Base-by-base conservation (phyloP, 2,329 filamentous ascomycete genomes). In the Penicillium sp. region DNA sequence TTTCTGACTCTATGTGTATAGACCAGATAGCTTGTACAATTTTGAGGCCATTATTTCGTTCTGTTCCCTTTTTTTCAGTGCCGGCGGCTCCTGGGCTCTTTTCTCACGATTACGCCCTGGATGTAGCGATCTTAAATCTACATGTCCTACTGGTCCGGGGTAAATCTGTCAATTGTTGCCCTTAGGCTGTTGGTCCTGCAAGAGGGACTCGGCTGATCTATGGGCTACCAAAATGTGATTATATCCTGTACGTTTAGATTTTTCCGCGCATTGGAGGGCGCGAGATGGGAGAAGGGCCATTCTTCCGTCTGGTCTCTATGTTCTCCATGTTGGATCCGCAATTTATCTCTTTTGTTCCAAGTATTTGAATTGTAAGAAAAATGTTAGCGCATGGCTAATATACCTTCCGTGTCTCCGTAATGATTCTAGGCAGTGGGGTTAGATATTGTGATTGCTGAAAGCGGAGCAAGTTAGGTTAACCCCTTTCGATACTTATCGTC, bases 21-120 rank as follows among this genome's bases (percentile, higher is more conserved):
- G 69, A 73, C 68, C 70, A 73, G 69, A 69, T 73, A 73, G 70
- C 68, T 71, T 73, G 70, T 73, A 73, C 70, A 73, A 73, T 73
- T 72, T 64, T 72, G 68, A 73, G 65, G 63, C 70, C 68, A 71
- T 68, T 70, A 61, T 69, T 72, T 71, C 70, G 59, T 67, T 69
- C 64, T 70, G 59, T 66, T 70, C 65, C 63, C 57, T 43, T 38
- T 54, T 56, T 56, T 36, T 46, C 23, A 15, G 29, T 31, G 43
- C 28, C 38, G 21, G 21, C 23, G 24, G 23, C 24, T 16, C 13
- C 34, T 31, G 36, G 53, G 58, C 33, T 45, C 15, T 31, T 43
- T 42, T 50, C 47, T 50, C 31, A 42, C 56, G 44, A 47, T 55
- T 58, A 49, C 54, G 57, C 54, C 50, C 56, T 64, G 62, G 54